These are phyloP conservation scores for Castanopsis chinensis DNA, from an alignment of 306 rosid species.

Conservation along the genomic window DNA sequence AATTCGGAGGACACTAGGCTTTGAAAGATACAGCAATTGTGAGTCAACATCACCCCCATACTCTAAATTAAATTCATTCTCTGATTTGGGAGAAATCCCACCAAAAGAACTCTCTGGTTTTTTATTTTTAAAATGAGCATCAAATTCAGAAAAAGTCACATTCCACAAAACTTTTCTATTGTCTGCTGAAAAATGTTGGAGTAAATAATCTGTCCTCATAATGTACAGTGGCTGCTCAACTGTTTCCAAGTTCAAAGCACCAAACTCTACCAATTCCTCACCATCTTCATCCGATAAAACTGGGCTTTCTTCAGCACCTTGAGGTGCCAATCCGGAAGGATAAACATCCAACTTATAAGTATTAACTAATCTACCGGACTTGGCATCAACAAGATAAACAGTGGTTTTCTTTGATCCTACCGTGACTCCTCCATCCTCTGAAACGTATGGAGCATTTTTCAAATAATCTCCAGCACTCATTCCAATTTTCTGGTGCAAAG, in stretches of 20 bases:
- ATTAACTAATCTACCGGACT: conserved; percentile 49
- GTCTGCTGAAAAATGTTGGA: conserved; percentile 42
- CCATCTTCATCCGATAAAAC: conserved; percentile 4
- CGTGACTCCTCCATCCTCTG: conserved; percentile 68
- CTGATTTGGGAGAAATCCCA: conserved; percentile 22
- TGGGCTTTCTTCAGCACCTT: conserved; percentile 21
- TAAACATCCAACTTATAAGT: conserved; percentile 24
- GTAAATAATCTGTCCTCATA: conserved; percentile 62
- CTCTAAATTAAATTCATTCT: conserved; percentile 30
- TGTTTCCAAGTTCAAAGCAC: conserved; percentile 25
- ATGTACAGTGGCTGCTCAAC: conserved; percentile 45
- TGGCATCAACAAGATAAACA: conserved; percentile 59
- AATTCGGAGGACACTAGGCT: conserved; percentile 13
- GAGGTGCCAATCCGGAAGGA: conserved; percentile 25
- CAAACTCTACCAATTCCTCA: conserved; percentile 35
- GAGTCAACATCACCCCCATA: background rate
- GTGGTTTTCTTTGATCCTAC: conserved; percentile 63
- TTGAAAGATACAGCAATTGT: background rate
- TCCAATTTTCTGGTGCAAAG: conserved; percentile 52
- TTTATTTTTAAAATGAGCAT: conserved; percentile 52
- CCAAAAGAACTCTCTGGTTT: conserved; percentile 24
- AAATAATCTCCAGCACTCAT: conserved; percentile 51
- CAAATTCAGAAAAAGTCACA: conserved; percentile 58
- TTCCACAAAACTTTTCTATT: conserved; percentile 59
- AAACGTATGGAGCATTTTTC: conserved; percentile 44